Evolutionary conservation across 345 rosid species (phyloP).

Genomic region (Hypericum perforatum): DNA sequence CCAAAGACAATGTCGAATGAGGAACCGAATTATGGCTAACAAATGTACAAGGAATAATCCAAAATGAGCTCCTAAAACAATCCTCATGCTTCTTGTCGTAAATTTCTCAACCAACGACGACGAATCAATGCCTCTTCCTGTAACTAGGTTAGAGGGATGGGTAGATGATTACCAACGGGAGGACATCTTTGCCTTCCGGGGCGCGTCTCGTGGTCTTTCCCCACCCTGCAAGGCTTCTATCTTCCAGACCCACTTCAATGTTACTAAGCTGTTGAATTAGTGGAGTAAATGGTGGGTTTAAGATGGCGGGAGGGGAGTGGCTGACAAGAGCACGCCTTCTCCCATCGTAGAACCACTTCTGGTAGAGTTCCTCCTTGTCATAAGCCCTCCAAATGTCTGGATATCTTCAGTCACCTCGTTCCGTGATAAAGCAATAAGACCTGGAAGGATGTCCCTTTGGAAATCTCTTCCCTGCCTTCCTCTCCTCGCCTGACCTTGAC

Average conservation of each 20-base stretch:
- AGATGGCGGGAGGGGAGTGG: constrained; percentile 28
- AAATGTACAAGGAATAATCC: constrained; percentile 9
- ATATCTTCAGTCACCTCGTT: no score
- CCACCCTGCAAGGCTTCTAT: constrained; percentile 78
- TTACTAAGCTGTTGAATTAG: constrained; percentile 45
- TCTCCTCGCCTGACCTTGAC: no score
- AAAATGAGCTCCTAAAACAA: not conserved
- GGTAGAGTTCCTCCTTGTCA: no score
- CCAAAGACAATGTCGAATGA: no score
- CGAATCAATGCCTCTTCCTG: constrained; percentile 15
- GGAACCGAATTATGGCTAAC: no score
- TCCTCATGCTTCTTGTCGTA: constrained; percentile 8
- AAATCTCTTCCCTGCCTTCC: no score
- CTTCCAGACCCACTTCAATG: constrained; percentile 60
- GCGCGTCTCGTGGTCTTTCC: constrained; percentile 83
- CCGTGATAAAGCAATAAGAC: no score
- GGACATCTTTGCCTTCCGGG: constrained; percentile 90
- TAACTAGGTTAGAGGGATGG: constrained; percentile 41
- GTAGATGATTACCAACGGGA: constrained; percentile 54
- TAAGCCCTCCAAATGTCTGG: no score
- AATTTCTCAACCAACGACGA: constrained; percentile 4
- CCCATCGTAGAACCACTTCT: no score
- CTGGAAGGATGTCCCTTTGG: no score
- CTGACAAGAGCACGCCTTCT: constrained; percentile 35
- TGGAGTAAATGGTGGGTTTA: constrained; percentile 30